Conservation (phyloP, 2,329 filamentous ascomycete species). For the Thyridium curvatum region DNA sequence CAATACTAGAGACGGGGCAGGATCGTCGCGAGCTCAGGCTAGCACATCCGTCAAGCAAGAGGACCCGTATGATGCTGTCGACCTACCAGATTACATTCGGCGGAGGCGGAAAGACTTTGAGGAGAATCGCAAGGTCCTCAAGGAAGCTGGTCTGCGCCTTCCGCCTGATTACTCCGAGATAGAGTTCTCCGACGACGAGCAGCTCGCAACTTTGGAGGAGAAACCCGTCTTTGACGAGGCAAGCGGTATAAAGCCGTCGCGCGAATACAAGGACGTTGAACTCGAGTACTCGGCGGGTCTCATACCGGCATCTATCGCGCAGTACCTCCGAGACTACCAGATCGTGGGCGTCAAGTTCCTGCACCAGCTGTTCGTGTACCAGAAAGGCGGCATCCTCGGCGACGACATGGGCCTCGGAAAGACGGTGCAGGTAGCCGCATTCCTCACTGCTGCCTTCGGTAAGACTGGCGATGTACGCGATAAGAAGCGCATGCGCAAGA, state of each 20-base stretch:
- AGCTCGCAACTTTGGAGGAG: slow-evolving; percentile 42
- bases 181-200: slow-evolving; percentile 64
- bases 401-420: slow-evolving; percentile 98
- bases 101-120: slow-evolving; percentile 67
- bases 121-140: slow-evolving; percentile 47
- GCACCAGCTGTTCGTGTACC: slow-evolving; percentile 83
- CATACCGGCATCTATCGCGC: slow-evolving; percentile 83
- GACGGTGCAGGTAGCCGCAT: slow-evolving; percentile 92
- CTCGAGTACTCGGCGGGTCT: slow-evolving; percentile 70
- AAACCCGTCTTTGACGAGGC: slow-evolving; percentile 59
- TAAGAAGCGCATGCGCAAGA: slow-evolving; percentile 78
- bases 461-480: slow-evolving; percentile 90
- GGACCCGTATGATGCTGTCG: slow-evolving; percentile 21
- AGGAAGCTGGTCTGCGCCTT: slow-evolving; percentile 63
- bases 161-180: slow-evolving; percentile 74
- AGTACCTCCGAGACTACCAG: slow-evolving; percentile 90
- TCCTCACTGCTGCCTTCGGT: slow-evolving; percentile 85
- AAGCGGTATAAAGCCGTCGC: slow-evolving; percentile 55
- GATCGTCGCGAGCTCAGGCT: background rate
- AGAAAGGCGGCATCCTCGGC: slow-evolving; percentile 83
- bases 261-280: slow-evolving; percentile 67
- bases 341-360: slow-evolving; percentile 79
- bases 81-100: slow-evolving; percentile 67
- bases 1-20: slow-evolving; percentile 14
- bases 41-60: background rate